Percentiles rank a stretch among this genome's conserved stretches.
Conservation (phyloP, 2,329 filamentous ascomycete species). For the Colletotrichum sp. region DNA sequence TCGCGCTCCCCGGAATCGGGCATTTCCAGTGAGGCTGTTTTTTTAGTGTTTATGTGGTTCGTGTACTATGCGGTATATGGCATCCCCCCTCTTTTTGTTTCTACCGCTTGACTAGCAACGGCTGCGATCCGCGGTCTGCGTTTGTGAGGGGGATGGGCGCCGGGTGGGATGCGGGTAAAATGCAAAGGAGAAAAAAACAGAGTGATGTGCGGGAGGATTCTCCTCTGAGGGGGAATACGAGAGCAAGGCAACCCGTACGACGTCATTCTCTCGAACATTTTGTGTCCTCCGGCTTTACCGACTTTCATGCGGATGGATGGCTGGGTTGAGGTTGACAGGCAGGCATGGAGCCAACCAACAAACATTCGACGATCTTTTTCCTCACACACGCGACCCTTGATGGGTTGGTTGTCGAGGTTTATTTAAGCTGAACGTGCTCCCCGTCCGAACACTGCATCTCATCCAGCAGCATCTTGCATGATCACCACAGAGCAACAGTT, state of each 20-base stretch:
- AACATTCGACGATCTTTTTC: not conserved
- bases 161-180: not conserved
- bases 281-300: constrained; percentile 4
- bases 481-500: not conserved
- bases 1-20: not conserved
- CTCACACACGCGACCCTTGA: not conserved
- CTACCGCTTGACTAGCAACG: constrained; percentile 1
- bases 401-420: not conserved
- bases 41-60: not conserved
- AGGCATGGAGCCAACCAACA: not conserved
- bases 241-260: constrained; percentile 8
- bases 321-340: not conserved
- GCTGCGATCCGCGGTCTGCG: not conserved
- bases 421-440: not conserved
- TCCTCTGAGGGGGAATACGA: constrained; percentile 4
- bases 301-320: constrained; percentile 1
- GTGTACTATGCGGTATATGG: not conserved
- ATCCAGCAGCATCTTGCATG: not conserved
- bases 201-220: not conserved
- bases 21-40: not conserved
- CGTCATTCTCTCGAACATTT: constrained; percentile 2
- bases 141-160: not conserved
- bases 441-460: not conserved
- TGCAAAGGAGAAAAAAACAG: not conserved
- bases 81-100: constrained; percentile 6